phyloP scores from a whole-genome alignment of 352 stramenopile genomes.

The Phytophthora fragariae region DNA sequence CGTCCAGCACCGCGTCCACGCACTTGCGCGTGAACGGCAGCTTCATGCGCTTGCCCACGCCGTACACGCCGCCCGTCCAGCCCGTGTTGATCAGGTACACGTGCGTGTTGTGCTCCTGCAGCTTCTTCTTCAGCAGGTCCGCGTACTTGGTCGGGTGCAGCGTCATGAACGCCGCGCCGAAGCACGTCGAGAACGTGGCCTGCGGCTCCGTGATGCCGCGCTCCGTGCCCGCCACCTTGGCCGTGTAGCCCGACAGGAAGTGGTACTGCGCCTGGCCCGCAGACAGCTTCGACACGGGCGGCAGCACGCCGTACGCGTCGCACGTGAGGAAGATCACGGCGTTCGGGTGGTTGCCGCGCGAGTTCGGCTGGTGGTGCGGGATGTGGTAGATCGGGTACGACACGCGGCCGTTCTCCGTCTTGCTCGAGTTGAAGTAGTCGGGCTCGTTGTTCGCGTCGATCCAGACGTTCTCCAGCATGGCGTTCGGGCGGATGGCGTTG shows the following conservation, averaged over 20 bases:
- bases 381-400: conserved; percentile 99
- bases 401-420: conserved; percentile 98
- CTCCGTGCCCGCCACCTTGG: conserved; percentile 98
- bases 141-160: conserved; percentile 97
- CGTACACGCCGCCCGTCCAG: conserved; percentile 96
- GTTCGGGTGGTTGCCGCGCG: conserved; percentile 94
- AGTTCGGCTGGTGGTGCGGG: conserved; percentile 90
- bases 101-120: conserved; percentile 93
- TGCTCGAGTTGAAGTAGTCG: conserved; percentile 96
- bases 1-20: conserved; percentile 78
- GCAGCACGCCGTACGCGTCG: conserved; percentile 98
- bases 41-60: conserved; percentile 97
- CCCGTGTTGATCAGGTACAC: conserved; percentile 98
- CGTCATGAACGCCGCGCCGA: conserved; percentile 98
- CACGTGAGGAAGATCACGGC: conserved; percentile 98
- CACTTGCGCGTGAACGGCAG: conserved; percentile 89
- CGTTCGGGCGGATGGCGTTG: conserved; percentile 96
- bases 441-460: conserved; percentile 83
- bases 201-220: conserved; percentile 96
- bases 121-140: conserved; percentile 96
- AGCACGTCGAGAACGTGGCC: conserved; percentile 97
- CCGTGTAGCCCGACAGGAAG: conserved; percentile 98
- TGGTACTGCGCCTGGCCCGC: conserved; percentile 97
- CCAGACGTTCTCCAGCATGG: conserved; percentile 97
- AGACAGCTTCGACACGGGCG: conserved; percentile 95